Evolutionary conservation across 1,284 basidiomycete species (phyloP), one percentile per base, ranked within the genome.

Genomic region (Xerocomus cyaneibrunnescens): DNA sequence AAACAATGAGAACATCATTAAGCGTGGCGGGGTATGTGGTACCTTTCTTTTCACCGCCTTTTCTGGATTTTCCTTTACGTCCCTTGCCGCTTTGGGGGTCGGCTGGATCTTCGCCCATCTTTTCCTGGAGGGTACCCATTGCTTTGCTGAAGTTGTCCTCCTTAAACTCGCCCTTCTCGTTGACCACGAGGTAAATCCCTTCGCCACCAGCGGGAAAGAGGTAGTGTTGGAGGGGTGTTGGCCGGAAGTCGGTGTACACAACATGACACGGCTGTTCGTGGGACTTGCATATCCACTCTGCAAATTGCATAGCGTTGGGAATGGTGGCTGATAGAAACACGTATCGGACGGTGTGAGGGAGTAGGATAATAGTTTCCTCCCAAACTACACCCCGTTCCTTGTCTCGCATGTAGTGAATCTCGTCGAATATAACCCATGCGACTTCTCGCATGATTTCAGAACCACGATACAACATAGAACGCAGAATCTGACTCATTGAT

Each of bases 321-420:
- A 99, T 99, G 23, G 97, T 99, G 49, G 97, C 96, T n/a, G 97
- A 99, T 34, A 99, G 85, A 75, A 99, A 99, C 57, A 99, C 97
- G 68, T 98, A 97, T 71, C 91, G 94, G 52, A 99, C 96, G 22
- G 85, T 87, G 70, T 98, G 92, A 4, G 97, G 96, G 8, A 99
- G 83, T 0, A 99, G 83, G 61, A 99, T 99, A 69, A 99, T 98
- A 0, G 97, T 98, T 64, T 90, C 87, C 68, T 90, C 88, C 87
- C 87, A 89, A 22, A 89, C 87, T n/a, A 92, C 89, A 60, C 89
- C 89, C 58, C 89, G 85, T 64, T 92, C 89, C 61, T 95, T 94
- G 78, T 99, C 97, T 58, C 97, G 89, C 97, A 99, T 99, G 74
- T 99, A 99, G 72, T 99, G 97, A 56, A 99, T 98, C 73, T 99